Evolutionary conservation across 495 filamentous ascomycete genomes (phyloP).

Genomic region (Cenococcum geophilum): DNA sequence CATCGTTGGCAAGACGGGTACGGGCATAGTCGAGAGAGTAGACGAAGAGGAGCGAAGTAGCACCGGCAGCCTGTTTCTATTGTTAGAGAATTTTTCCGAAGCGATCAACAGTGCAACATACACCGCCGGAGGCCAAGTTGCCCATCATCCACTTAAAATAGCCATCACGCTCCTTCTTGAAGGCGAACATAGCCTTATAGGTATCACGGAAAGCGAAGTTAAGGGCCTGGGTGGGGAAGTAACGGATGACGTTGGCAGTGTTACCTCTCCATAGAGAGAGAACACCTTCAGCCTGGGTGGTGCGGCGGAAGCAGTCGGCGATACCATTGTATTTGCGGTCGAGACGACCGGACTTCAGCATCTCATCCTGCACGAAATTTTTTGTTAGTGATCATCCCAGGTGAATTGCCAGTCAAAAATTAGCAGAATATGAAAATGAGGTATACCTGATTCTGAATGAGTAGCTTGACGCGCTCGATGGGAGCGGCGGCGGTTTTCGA

Average conservation of each 20-base stretch:
- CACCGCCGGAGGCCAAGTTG: conserved; percentile 99
- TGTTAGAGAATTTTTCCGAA: conserved; percentile 32
- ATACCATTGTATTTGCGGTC: conserved; percentile 96
- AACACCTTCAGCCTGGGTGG: conserved; percentile 71
- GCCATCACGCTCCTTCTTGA: conserved; percentile 99
- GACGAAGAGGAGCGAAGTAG: conserved; percentile 99
- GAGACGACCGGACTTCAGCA: conserved; percentile 97
- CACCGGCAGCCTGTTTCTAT: conserved; percentile 76
- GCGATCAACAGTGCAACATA: conserved; percentile 48
- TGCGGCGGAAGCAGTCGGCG: conserved; percentile 87
- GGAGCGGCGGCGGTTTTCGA: conserved; percentile 99
- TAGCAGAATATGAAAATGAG: conserved; percentile 6
- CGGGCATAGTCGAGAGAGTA: conserved; percentile 99
- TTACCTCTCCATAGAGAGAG: conserved; percentile 97
- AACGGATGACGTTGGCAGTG: conserved; percentile 99
- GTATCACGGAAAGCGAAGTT: conserved; percentile 99
- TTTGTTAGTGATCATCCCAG: conserved; percentile 20
- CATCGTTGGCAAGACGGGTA: conserved; percentile 99
- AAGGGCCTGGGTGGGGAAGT: conserved; percentile 99
- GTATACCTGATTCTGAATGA: conserved; percentile 99
- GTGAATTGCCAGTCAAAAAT: not conserved
- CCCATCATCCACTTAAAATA: conserved; percentile 99
- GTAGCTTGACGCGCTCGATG: conserved; percentile 99
- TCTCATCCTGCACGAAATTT: conserved; percentile 75
- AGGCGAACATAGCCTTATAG: conserved; percentile 99